Percentiles rank a stretch among this genome's conserved stretches.
These are phyloP conservation scores for Cornus suecica DNA, from an alignment of 148 eudicot species.

Conservation along the genomic window DNA sequence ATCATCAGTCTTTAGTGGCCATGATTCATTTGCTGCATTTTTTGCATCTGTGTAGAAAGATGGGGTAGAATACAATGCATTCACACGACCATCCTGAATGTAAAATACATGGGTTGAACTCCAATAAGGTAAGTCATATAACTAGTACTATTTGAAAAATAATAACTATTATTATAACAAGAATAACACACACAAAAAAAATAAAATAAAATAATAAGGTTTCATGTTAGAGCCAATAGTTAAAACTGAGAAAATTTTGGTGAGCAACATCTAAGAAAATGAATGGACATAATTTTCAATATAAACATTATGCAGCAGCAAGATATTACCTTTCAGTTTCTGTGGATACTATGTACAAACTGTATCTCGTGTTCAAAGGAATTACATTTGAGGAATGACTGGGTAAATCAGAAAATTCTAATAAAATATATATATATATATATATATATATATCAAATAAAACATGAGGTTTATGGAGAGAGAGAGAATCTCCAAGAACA, in stretches of 20 bases:
- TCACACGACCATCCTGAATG: constrained; percentile 76
- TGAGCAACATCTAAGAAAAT: not conserved
- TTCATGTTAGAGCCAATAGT: not conserved
- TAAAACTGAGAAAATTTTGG: not conserved
- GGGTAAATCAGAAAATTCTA: not conserved
- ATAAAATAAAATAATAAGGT: not conserved
- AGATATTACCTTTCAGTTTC: not conserved
- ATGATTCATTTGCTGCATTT: constrained; percentile 52
- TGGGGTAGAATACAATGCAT: constrained; percentile 90
- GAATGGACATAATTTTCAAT: not conserved
- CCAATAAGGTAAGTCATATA: not conserved
- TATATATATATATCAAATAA: too few relatives aligned
- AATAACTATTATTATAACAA: too few relatives aligned
- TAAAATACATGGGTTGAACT: not conserved
- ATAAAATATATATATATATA: too few relatives aligned
- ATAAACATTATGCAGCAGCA: not conserved
- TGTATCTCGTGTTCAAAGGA: too few relatives aligned
- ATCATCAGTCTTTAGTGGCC: constrained; percentile 81
- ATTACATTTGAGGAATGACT: not conserved
- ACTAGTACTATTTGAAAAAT: too few relatives aligned
- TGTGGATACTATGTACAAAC: not conserved
- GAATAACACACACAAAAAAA: too few relatives aligned
- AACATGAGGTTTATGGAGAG: not conserved
- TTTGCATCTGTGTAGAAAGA: constrained; percentile 87
- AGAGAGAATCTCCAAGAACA: not conserved